A percentile compares a stretch with the other conserved stretches of the same genome.
These are phyloP conservation scores for Heterococcus sp. DNA, from an alignment of 108 stramenopile species.

Conservation along the genomic window DNA sequence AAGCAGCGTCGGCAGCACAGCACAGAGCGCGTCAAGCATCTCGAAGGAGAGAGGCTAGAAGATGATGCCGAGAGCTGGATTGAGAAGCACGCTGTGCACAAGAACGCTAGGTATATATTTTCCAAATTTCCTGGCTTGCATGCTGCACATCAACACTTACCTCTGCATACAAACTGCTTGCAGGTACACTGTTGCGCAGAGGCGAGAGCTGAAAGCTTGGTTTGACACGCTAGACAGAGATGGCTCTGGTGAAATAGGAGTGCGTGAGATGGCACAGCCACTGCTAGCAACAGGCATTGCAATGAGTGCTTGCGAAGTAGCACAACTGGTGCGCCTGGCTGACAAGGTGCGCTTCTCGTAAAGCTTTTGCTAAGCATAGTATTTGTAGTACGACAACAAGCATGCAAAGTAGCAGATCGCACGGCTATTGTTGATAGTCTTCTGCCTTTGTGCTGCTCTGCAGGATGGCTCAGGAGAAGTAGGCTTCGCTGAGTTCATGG, in stretches of 20 bases:
- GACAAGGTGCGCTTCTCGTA: constrained; percentile 5
- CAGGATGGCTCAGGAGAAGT: constrained; percentile 35
- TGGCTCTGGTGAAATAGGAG: constrained; percentile 36
- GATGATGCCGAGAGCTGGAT: too few species aligned
- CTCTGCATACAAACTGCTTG: too few species aligned
- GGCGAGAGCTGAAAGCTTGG: constrained; percentile 4
- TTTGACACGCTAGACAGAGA: constrained; percentile 35
- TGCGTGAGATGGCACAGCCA: constrained; percentile 13
- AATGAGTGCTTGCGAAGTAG: constrained; percentile 19
- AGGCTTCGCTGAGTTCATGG: constrained; percentile 24
- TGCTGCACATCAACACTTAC: too few species aligned
- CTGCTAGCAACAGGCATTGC: constrained; percentile 32
- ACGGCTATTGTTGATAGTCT: background rate
- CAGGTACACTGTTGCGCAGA: constrained; percentile 16
- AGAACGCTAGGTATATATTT: too few species aligned
- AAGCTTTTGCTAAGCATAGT: background rate
- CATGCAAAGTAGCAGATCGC: background rate
- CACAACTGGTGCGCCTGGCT: constrained; percentile 6
- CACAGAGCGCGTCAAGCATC: too few species aligned
- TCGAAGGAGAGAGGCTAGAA: too few species aligned
- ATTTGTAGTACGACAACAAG: background rate
- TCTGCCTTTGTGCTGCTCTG: background rate
- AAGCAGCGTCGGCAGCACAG: too few species aligned
- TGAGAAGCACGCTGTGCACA: too few species aligned
- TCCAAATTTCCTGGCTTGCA: too few species aligned